Evolutionary conservation across 805 yeast genomes (phyloP), one percentile per base, ranked within the genome.

Genomic region (Starmera quercuum): DNA sequence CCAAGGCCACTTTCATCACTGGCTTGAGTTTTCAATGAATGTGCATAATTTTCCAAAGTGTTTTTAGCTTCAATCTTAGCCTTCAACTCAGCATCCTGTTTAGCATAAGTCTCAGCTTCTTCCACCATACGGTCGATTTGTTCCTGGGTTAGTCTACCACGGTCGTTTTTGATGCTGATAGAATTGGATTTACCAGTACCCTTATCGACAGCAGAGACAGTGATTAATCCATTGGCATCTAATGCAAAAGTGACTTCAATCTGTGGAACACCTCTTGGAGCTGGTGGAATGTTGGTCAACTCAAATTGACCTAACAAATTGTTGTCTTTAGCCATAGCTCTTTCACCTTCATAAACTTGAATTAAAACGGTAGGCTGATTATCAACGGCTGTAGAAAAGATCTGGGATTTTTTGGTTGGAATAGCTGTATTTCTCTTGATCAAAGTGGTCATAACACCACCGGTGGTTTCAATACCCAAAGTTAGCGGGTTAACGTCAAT

Each of bases 71-170:
- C 94, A 51, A 90, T 79, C 72, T 84, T 84, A 41, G 75, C 75
- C 57, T 88, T 83, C 40, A 85, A 71, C 50, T 74, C 78, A 48
- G 78, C 80, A 64, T 90, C 97, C 63, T 87, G 94, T 51, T 83
- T 86, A 46, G 95, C 95, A 54, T 67, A 90, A 67, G 83, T 82
- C 65, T 87, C 97, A 50, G 97, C 97, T 58, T 90, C 97, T 56
- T 78, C 92, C 44, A 90, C 95, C 96, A 90, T 90, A 67, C 90
- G 85, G 53, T 90, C 97, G 53, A 90, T 88, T 44, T 87, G 95
- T 42, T 88, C 96, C 68, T 85, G 82, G 18, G 90, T 73, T 55
- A 87, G 74, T 72, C 97, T 83, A 54, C 95, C 95, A 71, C 85
- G 85, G 64, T 87, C 96, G 54, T 87, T 87, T 52, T 86, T 83